Evolutionary conservation across 208 protist species (phyloP), one percentile per base, ranked within the genome.

Genomic region (Leptomonas pyrrhocoris): DNA sequence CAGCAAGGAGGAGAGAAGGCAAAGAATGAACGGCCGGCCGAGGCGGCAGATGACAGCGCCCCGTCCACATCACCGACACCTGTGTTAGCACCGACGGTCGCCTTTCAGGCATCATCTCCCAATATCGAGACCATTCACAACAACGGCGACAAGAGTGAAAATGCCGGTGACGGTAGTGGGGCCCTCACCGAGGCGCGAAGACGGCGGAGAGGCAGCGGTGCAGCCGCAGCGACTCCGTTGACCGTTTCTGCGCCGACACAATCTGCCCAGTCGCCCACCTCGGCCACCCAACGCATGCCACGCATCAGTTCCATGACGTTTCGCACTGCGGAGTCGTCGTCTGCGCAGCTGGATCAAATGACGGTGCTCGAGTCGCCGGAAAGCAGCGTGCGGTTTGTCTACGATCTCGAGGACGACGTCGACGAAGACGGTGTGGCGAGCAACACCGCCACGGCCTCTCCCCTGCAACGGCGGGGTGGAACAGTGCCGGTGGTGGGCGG

Each of bases 301-400:
- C 34, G 36, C 9, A 11, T 67, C 11, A 53, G 62, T n/a, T 69
- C 55, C 19, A 68, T 61, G 72, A 46, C 23, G 2, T 48, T 48
- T 57, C 64, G 58, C 64, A 71, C 43, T 21, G 56, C 72, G 0
- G 49, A 55, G 13, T 71, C 64, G 18, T 67, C 58, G 12, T 61
- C 65, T 12, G 42, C 49, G 18, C 64, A 60, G 51, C 49, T 60
- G 1, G 62, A 69, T n/a, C 55, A 65, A 48, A 68, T 76, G 46
- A 51, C 70, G 48, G 62, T 42, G 30, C 63, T 76, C 42, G 62
- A 76, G 36, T 69, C 70, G 6, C 55, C 55, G 31, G 25, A 69
- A 36, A 25, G 46, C 23, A 56, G 58, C 50, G 45, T 61, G 15
- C n/a, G 40, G 28, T 60, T 56, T 18, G 11, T 36, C 30, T 42